Evolutionary conservation across 495 filamentous ascomycete species (phyloP).

Genomic region (Podospora comata): DNA sequence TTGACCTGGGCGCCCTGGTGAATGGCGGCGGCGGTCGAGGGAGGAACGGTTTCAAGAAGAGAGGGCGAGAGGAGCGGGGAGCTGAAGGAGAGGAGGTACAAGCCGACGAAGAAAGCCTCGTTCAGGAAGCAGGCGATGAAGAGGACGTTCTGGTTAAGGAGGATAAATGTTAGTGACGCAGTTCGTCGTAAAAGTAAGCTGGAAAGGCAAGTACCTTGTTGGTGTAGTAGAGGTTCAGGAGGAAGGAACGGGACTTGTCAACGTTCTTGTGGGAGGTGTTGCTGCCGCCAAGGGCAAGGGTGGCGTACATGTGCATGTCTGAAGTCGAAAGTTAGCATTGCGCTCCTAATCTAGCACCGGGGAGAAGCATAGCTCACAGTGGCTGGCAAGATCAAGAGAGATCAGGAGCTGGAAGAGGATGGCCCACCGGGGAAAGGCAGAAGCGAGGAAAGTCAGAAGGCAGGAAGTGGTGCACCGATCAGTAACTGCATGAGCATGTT

Average conservation of each 20-base stretch:
- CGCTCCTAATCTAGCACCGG: neutral
- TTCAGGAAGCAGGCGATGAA: constrained; percentile 89
- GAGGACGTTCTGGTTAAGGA: constrained; percentile 66
- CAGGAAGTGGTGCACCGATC: constrained; percentile 88
- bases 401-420: constrained; percentile 93
- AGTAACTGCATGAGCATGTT: constrained; percentile 46
- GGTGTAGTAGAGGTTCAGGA: constrained; percentile 93
- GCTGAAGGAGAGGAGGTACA: constrained; percentile 96
- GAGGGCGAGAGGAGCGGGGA: constrained; percentile 80
- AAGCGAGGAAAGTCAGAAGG: constrained; percentile 86
- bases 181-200: neutral
- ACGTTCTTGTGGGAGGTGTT: constrained; percentile 91
- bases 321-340: neutral
- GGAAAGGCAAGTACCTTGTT: constrained; percentile 67
- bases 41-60: constrained; percentile 56
- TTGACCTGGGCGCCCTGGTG: constrained; percentile 65
- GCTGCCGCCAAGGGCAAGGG: constrained; percentile 72
- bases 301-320: constrained; percentile 96
- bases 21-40: constrained; percentile 48
- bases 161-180: constrained; percentile 10
- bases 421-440: constrained; percentile 87
- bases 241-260: constrained; percentile 69
- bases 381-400: constrained; percentile 84
- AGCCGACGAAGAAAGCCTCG: constrained; percentile 93
- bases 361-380: constrained; percentile 45